Base-by-base conservation (phyloP, 2,329 filamentous ascomycete genomes). In the Paracamarosporium sp. region DNA sequence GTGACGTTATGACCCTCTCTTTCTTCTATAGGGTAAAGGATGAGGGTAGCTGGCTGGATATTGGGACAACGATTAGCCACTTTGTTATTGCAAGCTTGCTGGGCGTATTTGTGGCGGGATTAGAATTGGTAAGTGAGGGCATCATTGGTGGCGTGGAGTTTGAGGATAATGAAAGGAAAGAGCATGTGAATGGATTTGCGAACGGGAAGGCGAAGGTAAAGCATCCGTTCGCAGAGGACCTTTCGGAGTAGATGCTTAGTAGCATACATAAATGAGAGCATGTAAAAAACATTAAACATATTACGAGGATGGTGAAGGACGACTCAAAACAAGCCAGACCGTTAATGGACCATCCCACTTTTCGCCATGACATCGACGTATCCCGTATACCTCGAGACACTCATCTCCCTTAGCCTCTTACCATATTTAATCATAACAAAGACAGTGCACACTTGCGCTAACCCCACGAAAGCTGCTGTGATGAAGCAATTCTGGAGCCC, bases 11-110 rank as follows among this genome's bases (percentile, higher is more conserved):
- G 74, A 98, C 95, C 3, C 83, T 99, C 51, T 92, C 95, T 69
- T 99, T 99, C 81, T 99, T 99, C 79, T 99, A 92, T 88, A 92
- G 97, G 68, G 95, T 99, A 44, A 91, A 90, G 70, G 95, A 99
- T 67, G 95, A 99, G 74, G 95, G 95, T 0, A 95, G 90, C 22
- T 99, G 95, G 95, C 80, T 99, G 58, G 95, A 99, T 74, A 99
- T 99, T 73, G 95, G 95, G 30, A 96, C 92, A 27, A 97, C 92
- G 3, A 99, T 99, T 65, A 96, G 88, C 70, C 93, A 98, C 75
- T 99, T 98, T 77, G 88, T 88, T 60, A 98, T 99, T 79, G 94
- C 93, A 17, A 97, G 92, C 76, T 76, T 92, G 66, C 73, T 98
- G 43, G 95, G 93, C 66, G 88, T 96, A 8, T 99, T 99, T 79